Evolutionary conservation across 768 basidiomycete species (phyloP).

Genomic region (Suillus cothurnatus): DNA sequence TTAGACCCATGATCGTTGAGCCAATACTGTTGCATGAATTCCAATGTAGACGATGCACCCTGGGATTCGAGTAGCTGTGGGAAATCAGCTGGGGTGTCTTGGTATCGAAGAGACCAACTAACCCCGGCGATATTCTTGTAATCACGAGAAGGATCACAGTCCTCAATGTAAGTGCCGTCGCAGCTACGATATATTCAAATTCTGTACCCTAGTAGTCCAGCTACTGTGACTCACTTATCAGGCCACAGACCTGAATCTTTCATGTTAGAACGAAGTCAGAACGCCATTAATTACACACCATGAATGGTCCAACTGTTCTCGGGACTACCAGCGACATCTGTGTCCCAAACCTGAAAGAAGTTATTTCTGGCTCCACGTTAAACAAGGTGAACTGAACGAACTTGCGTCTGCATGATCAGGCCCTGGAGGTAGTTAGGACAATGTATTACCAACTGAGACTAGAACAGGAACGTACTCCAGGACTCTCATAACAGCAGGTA

Average conservation of each 20-base stretch:
- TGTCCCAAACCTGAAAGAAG: constrained; percentile 67
- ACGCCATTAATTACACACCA: constrained; percentile 41
- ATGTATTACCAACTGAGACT: background rate
- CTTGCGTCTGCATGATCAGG: constrained; percentile 58
- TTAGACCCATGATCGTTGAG: constrained; percentile 59
- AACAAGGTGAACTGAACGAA: constrained; percentile 28
- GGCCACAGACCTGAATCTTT: constrained; percentile 64
- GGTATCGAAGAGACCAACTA: constrained; percentile 11
- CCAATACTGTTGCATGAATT: constrained; percentile 67
- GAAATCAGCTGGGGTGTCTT: background rate
- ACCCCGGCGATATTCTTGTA: constrained; percentile 49
- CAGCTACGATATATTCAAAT: constrained; percentile 43
- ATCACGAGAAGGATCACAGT: constrained; percentile 44
- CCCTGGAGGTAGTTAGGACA: constrained; percentile 44
- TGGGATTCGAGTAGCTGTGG: constrained; percentile 56
- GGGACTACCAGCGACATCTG: constrained; percentile 62
- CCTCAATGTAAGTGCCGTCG: constrained; percentile 42
- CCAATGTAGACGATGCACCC: constrained; percentile 58
- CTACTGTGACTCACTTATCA: constrained; percentile 46
- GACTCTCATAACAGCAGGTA: constrained; percentile 67
- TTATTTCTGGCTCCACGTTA: background rate
- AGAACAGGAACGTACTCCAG: constrained; percentile 49
- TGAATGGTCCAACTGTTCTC: constrained; percentile 74
- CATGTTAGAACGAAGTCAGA: constrained; percentile 10
- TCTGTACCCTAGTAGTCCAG: background rate